Evolutionary conservation across 139 green algal species (phyloP).

Genomic region (Parachlorella kessleri): DNA sequence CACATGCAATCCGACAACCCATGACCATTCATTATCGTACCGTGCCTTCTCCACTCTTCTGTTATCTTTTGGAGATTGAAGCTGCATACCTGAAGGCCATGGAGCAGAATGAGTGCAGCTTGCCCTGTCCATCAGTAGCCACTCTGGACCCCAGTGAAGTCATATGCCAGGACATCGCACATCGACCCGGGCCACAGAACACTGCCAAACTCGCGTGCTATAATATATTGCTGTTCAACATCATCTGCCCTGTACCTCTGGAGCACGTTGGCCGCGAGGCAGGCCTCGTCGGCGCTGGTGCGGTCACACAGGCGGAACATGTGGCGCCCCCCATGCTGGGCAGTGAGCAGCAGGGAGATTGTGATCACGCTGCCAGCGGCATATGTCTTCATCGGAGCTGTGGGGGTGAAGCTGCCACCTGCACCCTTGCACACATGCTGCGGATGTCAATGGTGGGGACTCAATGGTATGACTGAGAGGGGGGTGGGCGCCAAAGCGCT

Average conservation of each 20-base stretch:
- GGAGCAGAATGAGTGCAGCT: too few species aligned
- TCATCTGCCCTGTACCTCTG: neutral
- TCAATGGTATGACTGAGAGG: neutral
- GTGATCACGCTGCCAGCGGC: slow-evolving; percentile 27
- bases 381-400: neutral
- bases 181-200: too few species aligned
- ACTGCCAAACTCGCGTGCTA: too few species aligned
- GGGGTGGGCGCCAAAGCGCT: neutral
- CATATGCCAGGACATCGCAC: too few species aligned
- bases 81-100: too few species aligned
- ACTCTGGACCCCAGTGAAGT: too few species aligned
- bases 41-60: too few species aligned
- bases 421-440: neutral
- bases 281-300: neutral
- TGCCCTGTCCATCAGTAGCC: too few species aligned
- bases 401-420: neutral
- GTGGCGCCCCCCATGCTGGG: slow-evolving; percentile 15
- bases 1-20: too few species aligned
- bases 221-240: neutral
- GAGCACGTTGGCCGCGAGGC: neutral
- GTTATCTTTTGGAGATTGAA: too few species aligned
- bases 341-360: slow-evolving; percentile 23
- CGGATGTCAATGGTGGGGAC: neutral
- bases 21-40: too few species aligned
- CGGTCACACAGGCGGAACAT: slow-evolving; percentile 9